These are phyloP conservation scores for Microthlaspi erraticum DNA, from an alignment of 345 rosid species.

Conservation along the genomic window DNA sequence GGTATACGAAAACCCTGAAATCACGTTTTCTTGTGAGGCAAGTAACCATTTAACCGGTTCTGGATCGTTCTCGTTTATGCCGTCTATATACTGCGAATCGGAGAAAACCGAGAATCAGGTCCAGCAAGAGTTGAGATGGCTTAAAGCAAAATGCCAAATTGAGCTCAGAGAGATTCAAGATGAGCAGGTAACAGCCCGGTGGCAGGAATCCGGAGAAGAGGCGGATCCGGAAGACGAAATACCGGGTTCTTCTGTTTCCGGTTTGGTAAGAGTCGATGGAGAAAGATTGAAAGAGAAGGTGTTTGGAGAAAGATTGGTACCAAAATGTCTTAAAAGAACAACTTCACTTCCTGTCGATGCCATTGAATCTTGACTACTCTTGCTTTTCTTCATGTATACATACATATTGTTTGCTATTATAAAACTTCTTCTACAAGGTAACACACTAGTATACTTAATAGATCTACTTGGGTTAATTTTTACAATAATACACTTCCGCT, in stretches of 20 bases:
- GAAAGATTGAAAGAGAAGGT: conserved; percentile 42
- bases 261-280: conserved; percentile 38
- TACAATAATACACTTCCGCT: conserved; percentile 10
- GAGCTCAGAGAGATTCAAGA: conserved; percentile 62
- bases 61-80: conserved; percentile 45
- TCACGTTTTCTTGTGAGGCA: conserved; percentile 32
- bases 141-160: conserved; percentile 64
- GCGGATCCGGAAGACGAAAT: conserved; percentile 33
- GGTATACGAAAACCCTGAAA: conserved; percentile 43
- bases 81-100: conserved; percentile 34
- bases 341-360: conserved; percentile 78
- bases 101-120: conserved; percentile 51
- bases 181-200: conserved; percentile 49
- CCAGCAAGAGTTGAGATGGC: conserved; percentile 71
- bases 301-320: conserved; percentile 49
- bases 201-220: conserved; percentile 28
- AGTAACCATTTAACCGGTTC: conserved; percentile 45
- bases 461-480: conserved; percentile 31
- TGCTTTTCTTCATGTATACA: conserved; percentile 34
- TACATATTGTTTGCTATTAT: conserved; percentile 41
- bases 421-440: conserved; percentile 6
- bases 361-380: conserved; percentile 46
- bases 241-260: conserved; percentile 34
- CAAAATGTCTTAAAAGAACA: conserved; percentile 63
- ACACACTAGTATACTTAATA: conserved; percentile 27